Base-by-base conservation (phyloP, 768 basidiomycete genomes). In the Calvatia gigantea region DNA sequence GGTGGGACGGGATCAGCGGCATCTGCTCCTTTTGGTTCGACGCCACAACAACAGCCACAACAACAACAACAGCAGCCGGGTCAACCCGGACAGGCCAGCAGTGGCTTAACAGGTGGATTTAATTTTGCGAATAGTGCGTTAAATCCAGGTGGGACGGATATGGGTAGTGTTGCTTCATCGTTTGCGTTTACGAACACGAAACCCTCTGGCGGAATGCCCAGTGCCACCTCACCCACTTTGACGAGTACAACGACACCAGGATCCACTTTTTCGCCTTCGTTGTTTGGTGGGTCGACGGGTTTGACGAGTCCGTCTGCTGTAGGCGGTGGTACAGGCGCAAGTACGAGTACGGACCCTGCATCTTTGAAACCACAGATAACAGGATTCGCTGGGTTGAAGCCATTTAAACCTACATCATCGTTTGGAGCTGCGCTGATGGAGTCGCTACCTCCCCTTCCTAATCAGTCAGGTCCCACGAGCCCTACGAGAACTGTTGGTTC, bases 351-450 rank as follows among this genome's bases (percentile, higher is more conserved):
- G 6, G 35, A n/a, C 7, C n/a, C 64, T n/a, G 56, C 68, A n/a
- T 58, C 70, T 7, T 48, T 81, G 29, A 74, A 76, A 55, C 66
- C 79, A 4, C 81, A 83, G 50, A 60, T 73, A 25, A 82, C 80
- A 15, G 81, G 81, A 3, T 77, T 81, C 37, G 73, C 78, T 23
- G 86, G 85, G 4, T 67, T 91, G 60, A 91, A 87, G 65, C 82
- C 88, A 5, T 94, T 94, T 76, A 91, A 91, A 64, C 91, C 91
- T 2, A 79, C 85, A 2, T 88, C 86, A 2, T 85, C 81, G 38
- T 94, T 94, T 65, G 91, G 91, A 28, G 84, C 87, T 31, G 82
- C 84, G 14, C 66, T 94, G 37, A 63, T 94, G 57, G 87, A 87
- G 48, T 80, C 83, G 2, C 70, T 94, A 33, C 93, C 93, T 2